Evolutionary conservation across 2,329 filamentous ascomycete genomes (phyloP).

Genomic region (Talaromyces islandicus): DNA sequence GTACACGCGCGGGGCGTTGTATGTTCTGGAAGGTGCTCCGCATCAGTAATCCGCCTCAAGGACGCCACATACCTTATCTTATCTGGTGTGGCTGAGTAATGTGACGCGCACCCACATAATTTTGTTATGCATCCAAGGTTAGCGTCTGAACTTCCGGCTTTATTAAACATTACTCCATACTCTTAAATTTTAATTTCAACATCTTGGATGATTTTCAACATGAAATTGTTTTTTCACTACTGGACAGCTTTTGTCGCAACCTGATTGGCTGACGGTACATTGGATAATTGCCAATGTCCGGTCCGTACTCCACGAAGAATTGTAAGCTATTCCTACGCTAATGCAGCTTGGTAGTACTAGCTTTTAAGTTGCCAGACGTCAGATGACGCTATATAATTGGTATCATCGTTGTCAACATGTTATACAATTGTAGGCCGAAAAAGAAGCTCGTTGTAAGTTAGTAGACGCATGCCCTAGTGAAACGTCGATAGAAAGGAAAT

Average conservation of each 20-base stretch:
- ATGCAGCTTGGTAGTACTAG: background rate
- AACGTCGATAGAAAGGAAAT: background rate
- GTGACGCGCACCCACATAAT: background rate
- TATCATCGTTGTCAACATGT: background rate
- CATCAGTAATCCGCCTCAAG: slow-evolving; percentile 7
- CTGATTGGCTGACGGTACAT: background rate
- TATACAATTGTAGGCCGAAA: too few species aligned
- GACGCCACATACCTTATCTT: slow-evolving; percentile 5
- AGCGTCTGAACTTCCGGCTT: too few species aligned
- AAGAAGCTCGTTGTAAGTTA: background rate
- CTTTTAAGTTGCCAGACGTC: background rate
- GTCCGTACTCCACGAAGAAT: background rate
- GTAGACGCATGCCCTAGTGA: background rate
- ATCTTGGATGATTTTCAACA: background rate
- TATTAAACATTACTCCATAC: background rate
- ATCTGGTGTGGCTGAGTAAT: background rate
- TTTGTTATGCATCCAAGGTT: background rate
- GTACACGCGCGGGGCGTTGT: background rate
- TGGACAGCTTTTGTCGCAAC: background rate
- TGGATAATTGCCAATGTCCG: background rate
- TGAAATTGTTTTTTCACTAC: background rate
- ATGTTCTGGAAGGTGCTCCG: slow-evolving; percentile 24
- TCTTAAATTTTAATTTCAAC: background rate
- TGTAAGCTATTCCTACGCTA: background rate
- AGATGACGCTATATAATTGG: background rate